These are phyloP conservation scores for Phytopythium helicoides DNA, from an alignment of 352 stramenopile genomes.

Conservation along the genomic window DNA sequence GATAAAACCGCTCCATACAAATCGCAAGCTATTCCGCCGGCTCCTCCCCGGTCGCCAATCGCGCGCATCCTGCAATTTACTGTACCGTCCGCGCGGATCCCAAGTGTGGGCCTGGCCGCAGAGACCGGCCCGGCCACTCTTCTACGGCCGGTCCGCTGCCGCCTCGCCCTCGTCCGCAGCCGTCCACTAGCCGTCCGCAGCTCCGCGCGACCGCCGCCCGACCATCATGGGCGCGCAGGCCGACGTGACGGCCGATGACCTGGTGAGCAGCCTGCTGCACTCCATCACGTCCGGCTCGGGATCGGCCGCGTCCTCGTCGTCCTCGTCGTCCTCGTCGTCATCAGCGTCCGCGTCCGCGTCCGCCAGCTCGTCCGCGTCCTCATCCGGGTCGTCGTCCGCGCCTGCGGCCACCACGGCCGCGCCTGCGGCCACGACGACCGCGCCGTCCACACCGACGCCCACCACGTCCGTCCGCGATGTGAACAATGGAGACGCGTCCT, in stretches of 20 bases:
- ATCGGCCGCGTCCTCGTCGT: slow-evolving; percentile 3
- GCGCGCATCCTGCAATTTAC: too few species aligned
- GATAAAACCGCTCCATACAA: too few species aligned
- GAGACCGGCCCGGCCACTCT: too few species aligned
- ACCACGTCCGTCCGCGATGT: background rate
- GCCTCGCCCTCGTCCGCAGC: slow-evolving; percentile 4
- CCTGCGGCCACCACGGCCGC: background rate
- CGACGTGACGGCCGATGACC: slow-evolving; percentile 34
- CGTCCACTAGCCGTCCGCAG: background rate
- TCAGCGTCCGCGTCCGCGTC: slow-evolving; percentile 7
- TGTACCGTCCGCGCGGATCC: too few species aligned
- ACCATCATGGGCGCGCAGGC: slow-evolving; percentile 15
- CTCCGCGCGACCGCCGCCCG: background rate
- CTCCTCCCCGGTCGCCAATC: too few species aligned
- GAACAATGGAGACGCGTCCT: too few species aligned
- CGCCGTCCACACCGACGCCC: background rate
- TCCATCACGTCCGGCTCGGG: slow-evolving; percentile 22
- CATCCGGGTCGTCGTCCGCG: slow-evolving; percentile 1
- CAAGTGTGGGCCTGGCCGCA: too few species aligned
- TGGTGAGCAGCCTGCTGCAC: slow-evolving; percentile 40
- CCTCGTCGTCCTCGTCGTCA: slow-evolving; percentile 2
- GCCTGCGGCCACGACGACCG: background rate
- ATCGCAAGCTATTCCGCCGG: too few species aligned
- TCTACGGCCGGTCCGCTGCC: too few species aligned
- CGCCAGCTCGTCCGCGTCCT: slow-evolving; percentile 6